Evolutionary conservation across 345 rosid genomes (phyloP).

Genomic region (Brassica incana): DNA sequence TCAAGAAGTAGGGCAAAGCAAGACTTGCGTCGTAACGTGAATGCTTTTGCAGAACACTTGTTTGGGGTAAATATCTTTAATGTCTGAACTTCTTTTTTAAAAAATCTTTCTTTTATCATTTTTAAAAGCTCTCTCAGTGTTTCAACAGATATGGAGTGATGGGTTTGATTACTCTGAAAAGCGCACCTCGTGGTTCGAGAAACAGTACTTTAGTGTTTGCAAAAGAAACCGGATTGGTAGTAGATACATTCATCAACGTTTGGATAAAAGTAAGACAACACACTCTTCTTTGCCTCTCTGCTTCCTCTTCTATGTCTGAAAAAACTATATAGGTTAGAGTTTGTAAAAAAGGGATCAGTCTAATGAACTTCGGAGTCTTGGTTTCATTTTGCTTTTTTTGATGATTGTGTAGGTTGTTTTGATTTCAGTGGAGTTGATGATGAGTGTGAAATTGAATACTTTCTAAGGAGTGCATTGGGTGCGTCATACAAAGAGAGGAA

Average conservation of each 20-base stretch:
- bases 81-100: too few species aligned
- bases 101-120: neutral
- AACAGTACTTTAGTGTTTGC: conserved; percentile 45
- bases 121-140: neutral
- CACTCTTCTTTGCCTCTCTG: conserved; percentile 3
- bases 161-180: conserved; percentile 50
- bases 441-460: conserved; percentile 48
- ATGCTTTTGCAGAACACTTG: conserved; percentile 50
- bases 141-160: conserved; percentile 50
- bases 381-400: neutral
- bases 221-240: conserved; percentile 40
- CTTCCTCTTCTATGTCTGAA: neutral
- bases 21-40: conserved; percentile 43
- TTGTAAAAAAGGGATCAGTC: neutral
- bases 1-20: conserved; percentile 46
- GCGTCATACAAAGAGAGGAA: conserved; percentile 42
- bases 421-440: conserved; percentile 57
- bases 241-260: conserved; percentile 37
- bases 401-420: conserved; percentile 50
- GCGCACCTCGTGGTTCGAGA: conserved; percentile 61
- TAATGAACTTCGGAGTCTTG: neutral
- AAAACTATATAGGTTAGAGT: neutral
- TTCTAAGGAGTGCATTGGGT: conserved; percentile 59
- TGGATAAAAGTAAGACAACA: conserved; percentile 57
- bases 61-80: conserved; percentile 44